Percentiles rank a stretch among this genome's conserved stretches.
These are phyloP conservation scores for Monascus purpureus DNA, from an alignment of 495 filamentous ascomycete genomes.

Conservation along the genomic window DNA sequence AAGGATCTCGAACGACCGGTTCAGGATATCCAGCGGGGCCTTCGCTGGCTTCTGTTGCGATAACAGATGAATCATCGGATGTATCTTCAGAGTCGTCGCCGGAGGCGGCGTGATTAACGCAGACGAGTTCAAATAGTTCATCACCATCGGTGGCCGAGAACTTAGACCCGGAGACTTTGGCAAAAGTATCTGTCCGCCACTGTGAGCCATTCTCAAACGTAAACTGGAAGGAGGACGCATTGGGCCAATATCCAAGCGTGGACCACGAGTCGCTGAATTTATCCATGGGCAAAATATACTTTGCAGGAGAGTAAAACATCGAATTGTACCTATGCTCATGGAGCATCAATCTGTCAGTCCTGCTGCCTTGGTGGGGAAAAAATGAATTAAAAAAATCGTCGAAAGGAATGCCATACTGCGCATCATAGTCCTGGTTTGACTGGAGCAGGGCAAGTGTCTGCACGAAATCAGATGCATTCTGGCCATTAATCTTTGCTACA, in stretches of 20 bases:
- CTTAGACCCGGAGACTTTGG: neutral
- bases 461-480: constrained; percentile 13
- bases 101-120: neutral
- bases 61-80: neutral
- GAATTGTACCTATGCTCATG: too few species aligned
- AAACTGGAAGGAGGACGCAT: neutral
- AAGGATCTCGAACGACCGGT: constrained; percentile 36
- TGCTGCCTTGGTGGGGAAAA: too few species aligned
- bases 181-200: neutral
- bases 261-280: neutral
- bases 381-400: too few species aligned
- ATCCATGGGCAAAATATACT: too few species aligned
- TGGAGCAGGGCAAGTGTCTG: constrained; percentile 7
- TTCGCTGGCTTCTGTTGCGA: constrained; percentile 1
- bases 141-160: neutral
- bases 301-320: too few species aligned
- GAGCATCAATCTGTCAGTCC: too few species aligned
- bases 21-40: constrained; percentile 52
- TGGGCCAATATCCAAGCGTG: neutral
- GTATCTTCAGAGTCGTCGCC: neutral
- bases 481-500: constrained; percentile 20
- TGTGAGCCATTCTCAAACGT: neutral
- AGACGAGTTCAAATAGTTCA: neutral
- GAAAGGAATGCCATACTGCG: constrained; percentile 11
- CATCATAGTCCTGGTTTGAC: constrained; percentile 23